These are phyloP conservation scores for Ulmus americana DNA, from an alignment of 331 rosid species.

Conservation along the genomic window DNA sequence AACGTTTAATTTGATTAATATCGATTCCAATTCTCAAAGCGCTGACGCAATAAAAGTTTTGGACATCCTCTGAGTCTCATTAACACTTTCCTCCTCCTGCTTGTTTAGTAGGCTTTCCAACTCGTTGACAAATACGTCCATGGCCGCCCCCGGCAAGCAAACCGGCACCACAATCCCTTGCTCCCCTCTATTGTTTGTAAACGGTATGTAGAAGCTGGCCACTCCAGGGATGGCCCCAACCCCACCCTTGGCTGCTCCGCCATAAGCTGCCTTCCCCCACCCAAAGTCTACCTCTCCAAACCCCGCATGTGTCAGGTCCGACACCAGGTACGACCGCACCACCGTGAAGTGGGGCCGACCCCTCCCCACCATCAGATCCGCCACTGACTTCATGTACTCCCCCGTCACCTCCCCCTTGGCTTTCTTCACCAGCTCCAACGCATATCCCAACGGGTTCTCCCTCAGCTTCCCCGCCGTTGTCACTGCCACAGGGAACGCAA, in stretches of 20 bases:
- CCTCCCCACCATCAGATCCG: slow-evolving; percentile 28
- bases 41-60: slow-evolving; percentile 11
- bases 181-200: slow-evolving; percentile 16
- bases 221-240: slow-evolving; percentile 33
- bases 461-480: slow-evolving; percentile 23
- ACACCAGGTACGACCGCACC: slow-evolving; percentile 22
- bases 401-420: slow-evolving; percentile 29
- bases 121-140: slow-evolving; percentile 24
- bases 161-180: slow-evolving; percentile 29
- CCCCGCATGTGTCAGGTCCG: slow-evolving; percentile 28
- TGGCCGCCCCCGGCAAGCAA: slow-evolving; percentile 29
- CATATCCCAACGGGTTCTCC: slow-evolving; percentile 24
- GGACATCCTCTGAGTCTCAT: not conserved
- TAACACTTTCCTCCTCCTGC: no score
- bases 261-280: slow-evolving; percentile 34
- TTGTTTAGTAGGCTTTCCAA: slow-evolving; percentile 9
- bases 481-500: slow-evolving; percentile 26
- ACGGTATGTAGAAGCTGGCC: slow-evolving; percentile 27
- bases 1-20: no score
- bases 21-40: not conserved
- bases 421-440: slow-evolving; percentile 26
- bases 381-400: slow-evolving; percentile 31
- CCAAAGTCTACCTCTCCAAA: slow-evolving; percentile 33
- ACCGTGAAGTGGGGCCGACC: slow-evolving; percentile 29
- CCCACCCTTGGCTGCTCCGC: slow-evolving; percentile 33